Evolutionary conservation across 306 rosid species (phyloP), one percentile per base, ranked within the genome.

Genomic region (Pyrus pyrifolia): DNA sequence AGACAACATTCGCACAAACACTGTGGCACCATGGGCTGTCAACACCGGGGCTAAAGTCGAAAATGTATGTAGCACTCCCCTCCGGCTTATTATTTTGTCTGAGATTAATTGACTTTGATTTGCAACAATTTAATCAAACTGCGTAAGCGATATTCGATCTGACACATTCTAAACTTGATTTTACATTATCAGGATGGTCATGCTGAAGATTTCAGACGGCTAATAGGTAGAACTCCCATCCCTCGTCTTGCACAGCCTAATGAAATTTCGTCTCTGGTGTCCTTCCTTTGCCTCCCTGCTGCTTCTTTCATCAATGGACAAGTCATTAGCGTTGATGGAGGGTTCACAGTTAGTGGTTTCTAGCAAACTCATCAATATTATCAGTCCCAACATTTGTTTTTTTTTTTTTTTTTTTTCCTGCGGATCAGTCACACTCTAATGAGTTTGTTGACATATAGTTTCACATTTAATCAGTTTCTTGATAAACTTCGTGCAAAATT

Each of bases 301-400:
- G 83, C 96, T 40, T 81, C 92, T n/a, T 83, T 69, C 60, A 82
- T 89, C 63, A 91, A 87, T 21, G 89, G 97, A 8, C 93, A 89
- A 49, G 35, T 82, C 57, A 82, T 89, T 35, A 33, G 67, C 51
- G 87, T 70, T 0, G 94, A 89, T 67, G 97, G 92, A 19, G 97
- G 97, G 51, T 84, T 23, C 73, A 79, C 86, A 33, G 67, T 89
- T 11, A 64, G 27, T 57, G 82, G 79, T 38, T 75, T 70, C 75
- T 72, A 67, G 21, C 59, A 10, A 15, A 21, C 18, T 9, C 17
- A 10, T 21, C 2, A 59, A 11, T 17, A 33, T 15, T 51, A 51
- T 61, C 67, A 61, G 67, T 14, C 66, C 44, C 49, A 66, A 21
- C 17, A 33, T 64, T 33, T 64, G 11, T 70, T 27, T 4, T 3